Evolutionary conservation across 2,329 filamentous ascomycete species (phyloP), one percentile per base, ranked within the genome.

Genomic region (Aaosphaeria arxii): DNA sequence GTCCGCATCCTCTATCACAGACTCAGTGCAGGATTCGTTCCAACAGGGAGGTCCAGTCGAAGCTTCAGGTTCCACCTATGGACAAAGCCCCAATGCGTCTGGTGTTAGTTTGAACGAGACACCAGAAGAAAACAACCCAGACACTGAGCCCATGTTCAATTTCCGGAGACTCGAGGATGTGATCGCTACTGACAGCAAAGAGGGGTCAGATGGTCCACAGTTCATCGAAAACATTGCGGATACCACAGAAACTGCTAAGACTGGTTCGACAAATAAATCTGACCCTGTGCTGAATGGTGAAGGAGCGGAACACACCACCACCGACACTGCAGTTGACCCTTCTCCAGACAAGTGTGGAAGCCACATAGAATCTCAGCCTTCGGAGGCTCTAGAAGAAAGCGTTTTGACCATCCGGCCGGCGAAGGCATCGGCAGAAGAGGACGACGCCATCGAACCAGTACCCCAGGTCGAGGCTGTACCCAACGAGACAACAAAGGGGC

Each of bases 131-230:
- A 72, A 72, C 55, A 72, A 71, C 5, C 79, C 75, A 4, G 77
- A 78, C 41, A 74, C 79, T 0, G 91, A 96, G 64, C 83, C 90
- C 3, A 84, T 96, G 81, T 94, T 95, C 71, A 96, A 96, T 68
- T 96, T 96, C 65, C 80, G 85, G 47, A 96, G 90, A 57, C 74
- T 97, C 24, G 88, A 89, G 2, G 88, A 89, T 52, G 89, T 95
- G 67, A 88, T 96, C 30, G 88, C 86, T 0, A 83, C 80, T 36
- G 57, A 59, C 17, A 57, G 84, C 39, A 77, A 79, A 48, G 64
- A 63, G 6, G 67, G 60, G 30, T 24, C 17, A 24, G 59, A 59
- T 35, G 58, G 57, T n/a, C 53, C 66, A 43, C 67, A 73, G 52
- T 67, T 72, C 44, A 69, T 73, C 40, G 75, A 76, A 49, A 63